phyloP scores from a whole-genome alignment of 179 eudicot species.

The Patellifolia procumbens region DNA sequence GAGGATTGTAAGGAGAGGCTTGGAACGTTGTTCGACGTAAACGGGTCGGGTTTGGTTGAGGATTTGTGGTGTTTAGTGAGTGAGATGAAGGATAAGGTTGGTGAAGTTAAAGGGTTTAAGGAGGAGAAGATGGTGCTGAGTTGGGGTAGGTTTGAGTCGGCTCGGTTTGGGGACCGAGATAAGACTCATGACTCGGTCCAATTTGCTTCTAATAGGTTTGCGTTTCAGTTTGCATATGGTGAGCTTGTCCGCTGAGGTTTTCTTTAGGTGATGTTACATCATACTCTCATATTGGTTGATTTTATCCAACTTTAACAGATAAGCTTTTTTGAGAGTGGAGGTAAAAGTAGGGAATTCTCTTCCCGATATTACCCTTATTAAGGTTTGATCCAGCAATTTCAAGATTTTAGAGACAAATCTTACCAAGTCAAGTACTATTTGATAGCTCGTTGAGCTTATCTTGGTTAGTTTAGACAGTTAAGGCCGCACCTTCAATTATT shows the following conservation, averaged over 20 bases:
- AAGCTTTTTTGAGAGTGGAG: too few species aligned
- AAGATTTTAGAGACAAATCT: too few species aligned
- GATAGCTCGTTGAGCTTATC: too few species aligned
- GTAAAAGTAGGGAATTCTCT: too few species aligned
- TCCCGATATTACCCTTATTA: too few species aligned
- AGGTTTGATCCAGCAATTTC: too few species aligned
- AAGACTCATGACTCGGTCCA: constrained; percentile 48
- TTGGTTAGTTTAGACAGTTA: not conserved
- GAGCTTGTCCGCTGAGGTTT: constrained; percentile 30
- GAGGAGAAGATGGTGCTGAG: constrained; percentile 45
- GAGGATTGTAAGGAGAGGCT: constrained; percentile 58
- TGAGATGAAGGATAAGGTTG: constrained; percentile 55
- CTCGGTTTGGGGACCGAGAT: constrained; percentile 58
- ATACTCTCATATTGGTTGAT: too few species aligned
- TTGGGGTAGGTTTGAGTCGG: constrained; percentile 62
- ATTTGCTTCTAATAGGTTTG: constrained; percentile 50
- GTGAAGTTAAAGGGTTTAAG: constrained; percentile 34
- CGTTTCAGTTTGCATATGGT: constrained; percentile 42
- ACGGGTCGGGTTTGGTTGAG: constrained; percentile 44
- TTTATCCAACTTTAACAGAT: too few species aligned
- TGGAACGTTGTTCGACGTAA: constrained; percentile 28
- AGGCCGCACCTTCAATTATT: not conserved
- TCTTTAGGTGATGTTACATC: too few species aligned
- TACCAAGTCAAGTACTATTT: too few species aligned
- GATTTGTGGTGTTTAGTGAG: constrained; percentile 52